A percentile compares a stretch with the other conserved stretches of the same genome.
Conservation (phyloP, 768 basidiomycete genomes). For the Collybiopsis luxurians region DNA sequence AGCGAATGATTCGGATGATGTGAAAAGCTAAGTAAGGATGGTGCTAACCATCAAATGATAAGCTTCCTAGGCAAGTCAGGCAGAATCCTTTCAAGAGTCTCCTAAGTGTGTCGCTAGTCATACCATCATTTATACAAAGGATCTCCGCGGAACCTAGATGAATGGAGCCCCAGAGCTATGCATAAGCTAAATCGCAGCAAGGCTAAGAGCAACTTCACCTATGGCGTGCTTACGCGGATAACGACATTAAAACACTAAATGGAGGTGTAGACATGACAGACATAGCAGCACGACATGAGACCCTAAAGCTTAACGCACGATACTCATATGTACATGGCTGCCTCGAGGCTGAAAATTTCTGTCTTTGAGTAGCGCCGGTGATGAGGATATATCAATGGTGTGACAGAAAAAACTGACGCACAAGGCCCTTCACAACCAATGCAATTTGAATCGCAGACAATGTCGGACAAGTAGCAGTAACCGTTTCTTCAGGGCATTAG, state of each 20-base stretch:
- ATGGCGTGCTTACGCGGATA: background rate
- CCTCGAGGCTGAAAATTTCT: too few species aligned
- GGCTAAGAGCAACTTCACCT: background rate
- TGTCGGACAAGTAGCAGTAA: too few species aligned
- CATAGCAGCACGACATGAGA: background rate
- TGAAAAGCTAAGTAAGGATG: background rate
- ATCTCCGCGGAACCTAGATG: conserved; percentile 8
- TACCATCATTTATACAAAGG: background rate
- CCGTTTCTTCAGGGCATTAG: background rate
- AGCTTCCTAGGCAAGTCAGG: background rate
- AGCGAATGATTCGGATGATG: conserved; percentile 7
- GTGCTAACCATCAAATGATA: conserved; percentile 8
- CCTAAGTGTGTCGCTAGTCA: conserved; percentile 3
- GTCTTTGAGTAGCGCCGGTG: background rate
- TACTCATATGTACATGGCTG: too few species aligned
- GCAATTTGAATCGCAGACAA: background rate
- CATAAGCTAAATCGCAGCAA: background rate
- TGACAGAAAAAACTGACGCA: background rate
- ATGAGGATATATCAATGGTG: background rate
- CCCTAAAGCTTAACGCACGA: background rate
- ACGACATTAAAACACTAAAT: background rate
- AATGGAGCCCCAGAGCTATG: background rate
- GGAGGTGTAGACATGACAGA: background rate
- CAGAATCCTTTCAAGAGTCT: background rate
- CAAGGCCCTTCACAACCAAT: background rate